Conservation (phyloP, 805 yeast species). For the Hanseniaspora lachancei region DNA sequence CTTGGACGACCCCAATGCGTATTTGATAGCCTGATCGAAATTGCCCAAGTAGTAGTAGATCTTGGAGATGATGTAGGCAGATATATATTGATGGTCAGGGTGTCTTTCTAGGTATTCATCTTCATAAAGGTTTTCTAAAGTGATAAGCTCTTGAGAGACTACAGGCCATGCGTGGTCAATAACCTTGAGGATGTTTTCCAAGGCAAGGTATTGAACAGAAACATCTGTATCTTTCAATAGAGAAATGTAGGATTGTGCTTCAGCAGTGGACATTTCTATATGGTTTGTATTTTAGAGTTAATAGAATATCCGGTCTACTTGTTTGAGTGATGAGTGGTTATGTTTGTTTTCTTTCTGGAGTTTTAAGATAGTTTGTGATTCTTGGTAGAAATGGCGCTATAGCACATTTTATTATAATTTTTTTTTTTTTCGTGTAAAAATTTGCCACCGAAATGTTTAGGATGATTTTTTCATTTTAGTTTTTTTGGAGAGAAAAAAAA, state of each 20-base stretch:
- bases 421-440: background rate
- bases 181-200: slow-evolving; percentile 61
- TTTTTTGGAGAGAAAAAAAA: too few species aligned
- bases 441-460: background rate
- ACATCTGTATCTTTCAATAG: slow-evolving; percentile 72
- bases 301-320: too few species aligned
- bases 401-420: background rate
- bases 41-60: slow-evolving; percentile 87
- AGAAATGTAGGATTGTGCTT: slow-evolving; percentile 83
- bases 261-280: slow-evolving; percentile 40
- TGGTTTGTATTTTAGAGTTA: too few species aligned
- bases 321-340: too few species aligned
- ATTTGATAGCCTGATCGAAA: slow-evolving; percentile 77
- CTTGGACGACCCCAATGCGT: slow-evolving; percentile 72
- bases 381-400: background rate
- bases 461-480: background rate
- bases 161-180: slow-evolving; percentile 96
- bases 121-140: slow-evolving; percentile 84
- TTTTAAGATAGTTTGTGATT: too few species aligned
- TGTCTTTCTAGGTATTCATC: slow-evolving; percentile 57
- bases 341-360: too few species aligned
- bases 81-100: slow-evolving; percentile 42
- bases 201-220: slow-evolving; percentile 67
- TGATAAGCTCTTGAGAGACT: slow-evolving; percentile 76
- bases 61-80: slow-evolving; percentile 86